Base-by-base conservation (phyloP, 768 basidiomycete species). In the Leucocoprinus sp. region DNA sequence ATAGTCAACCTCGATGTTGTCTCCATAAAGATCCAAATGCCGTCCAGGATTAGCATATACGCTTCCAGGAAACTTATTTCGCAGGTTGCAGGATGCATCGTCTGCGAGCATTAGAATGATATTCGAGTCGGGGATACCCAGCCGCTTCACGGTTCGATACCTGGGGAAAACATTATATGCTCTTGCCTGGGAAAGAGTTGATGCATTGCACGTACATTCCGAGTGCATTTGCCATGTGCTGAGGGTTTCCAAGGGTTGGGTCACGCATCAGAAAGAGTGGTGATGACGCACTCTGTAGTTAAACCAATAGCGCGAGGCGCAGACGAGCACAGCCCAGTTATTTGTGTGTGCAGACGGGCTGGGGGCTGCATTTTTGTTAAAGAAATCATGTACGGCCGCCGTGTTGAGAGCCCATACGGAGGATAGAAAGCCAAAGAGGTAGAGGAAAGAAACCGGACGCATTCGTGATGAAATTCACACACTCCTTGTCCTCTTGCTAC, bases 81-180 rank as follows among this genome's bases (percentile, higher is more conserved):
- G 76, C 6, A 89, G 57, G 59, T 97, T 96, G 58, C 96, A 99
- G 0, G 95, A 88, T 1, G 78, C 88, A 60, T 98, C 96, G 61
- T 99, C 96, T 5, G 95, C 90, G 42, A 99, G 76, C 96, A 98
- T 98, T 43, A 99, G 82, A 63, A 99, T 95, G 61, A 99, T 98
- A 55, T 98, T 93, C 8, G 90, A 93, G 68, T 99, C 96, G 15
- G 96, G 95, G 49, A 99, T 96, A 11, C 96, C 96, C 8, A 99
- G 78, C 5, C 93, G 84, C 60, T 99, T 98, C 44, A 99, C 92
- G 1, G 95, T 98, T 48, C 96, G 89, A 60, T 98, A 98, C 90
- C 91, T 93, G 51, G 31, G 14, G 42, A 14, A 8, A 8, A 8
- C 8, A 22, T 37, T 31, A 5, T 49, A 15, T 24, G 46, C 14